phyloP scores from a whole-genome alignment of 306 rosid genomes.

The Notholithocarpus densiflorus region DNA sequence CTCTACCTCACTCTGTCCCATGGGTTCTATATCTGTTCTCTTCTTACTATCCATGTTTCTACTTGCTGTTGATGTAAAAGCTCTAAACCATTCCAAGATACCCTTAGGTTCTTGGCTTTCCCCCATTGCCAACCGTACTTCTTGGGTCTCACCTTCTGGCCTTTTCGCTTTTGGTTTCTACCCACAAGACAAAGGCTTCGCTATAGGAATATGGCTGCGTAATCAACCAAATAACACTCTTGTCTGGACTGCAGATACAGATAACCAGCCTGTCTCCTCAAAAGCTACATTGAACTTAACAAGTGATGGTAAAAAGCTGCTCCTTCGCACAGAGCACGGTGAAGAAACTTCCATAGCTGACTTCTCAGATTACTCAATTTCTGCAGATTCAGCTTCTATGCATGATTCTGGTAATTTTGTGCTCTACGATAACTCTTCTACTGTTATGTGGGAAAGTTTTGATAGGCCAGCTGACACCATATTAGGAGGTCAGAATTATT shows the following conservation, averaged over 20 bases:
- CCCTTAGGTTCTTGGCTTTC: too few relatives aligned
- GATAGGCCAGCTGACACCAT: conserved; percentile 11
- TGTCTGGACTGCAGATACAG: too few relatives aligned
- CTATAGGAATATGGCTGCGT: too few relatives aligned
- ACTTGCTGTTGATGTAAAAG: too few relatives aligned
- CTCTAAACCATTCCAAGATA: not conserved
- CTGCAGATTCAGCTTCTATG: conserved; percentile 1
- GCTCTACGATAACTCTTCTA: not conserved
- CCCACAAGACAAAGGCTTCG: too few relatives aligned
- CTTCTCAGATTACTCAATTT: fast-evolving
- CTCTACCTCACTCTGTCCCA: too few relatives aligned
- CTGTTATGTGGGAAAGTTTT: conserved; percentile 1
- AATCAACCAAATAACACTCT: too few relatives aligned
- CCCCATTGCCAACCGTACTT: too few relatives aligned
- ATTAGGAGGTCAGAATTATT: conserved; percentile 2
- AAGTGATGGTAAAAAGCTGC: not conserved
- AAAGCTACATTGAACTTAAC: conserved; percentile 2
- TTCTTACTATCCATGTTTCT: too few relatives aligned
- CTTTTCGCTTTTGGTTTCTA: too few relatives aligned
- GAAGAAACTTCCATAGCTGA: not conserved
- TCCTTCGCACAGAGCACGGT: not conserved
- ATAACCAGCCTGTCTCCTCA: not conserved
- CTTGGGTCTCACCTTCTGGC: too few relatives aligned
- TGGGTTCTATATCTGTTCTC: too few relatives aligned
- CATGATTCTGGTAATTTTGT: not conserved